Conservation (phyloP, 2,329 filamentous ascomycete genomes). For the Colletotrichum chrysophilum region DNA sequence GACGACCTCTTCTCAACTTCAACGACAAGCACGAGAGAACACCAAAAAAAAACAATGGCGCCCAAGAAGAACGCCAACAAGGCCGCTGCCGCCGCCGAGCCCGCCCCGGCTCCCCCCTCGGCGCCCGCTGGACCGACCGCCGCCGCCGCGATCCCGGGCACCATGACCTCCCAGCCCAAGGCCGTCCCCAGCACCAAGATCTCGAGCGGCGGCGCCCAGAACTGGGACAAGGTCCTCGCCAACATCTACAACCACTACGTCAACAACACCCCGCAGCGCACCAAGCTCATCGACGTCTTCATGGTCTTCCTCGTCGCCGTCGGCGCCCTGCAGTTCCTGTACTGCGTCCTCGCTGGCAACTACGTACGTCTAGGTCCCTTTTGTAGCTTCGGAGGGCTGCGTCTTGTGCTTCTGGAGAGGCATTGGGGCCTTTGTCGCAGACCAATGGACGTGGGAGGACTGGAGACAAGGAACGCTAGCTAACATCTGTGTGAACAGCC, state of each 20-base stretch:
- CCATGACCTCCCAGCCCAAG: slow-evolving; percentile 23
- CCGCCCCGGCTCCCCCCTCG: slow-evolving; percentile 24
- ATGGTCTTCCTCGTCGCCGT: slow-evolving; percentile 86
- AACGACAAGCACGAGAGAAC: not conserved
- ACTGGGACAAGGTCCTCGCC: slow-evolving; percentile 65
- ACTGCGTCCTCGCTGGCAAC: slow-evolving; percentile 91
- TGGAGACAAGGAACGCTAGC: slow-evolving; percentile 6
- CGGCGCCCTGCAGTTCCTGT: slow-evolving; percentile 89
- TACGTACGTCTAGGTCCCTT: slow-evolving; percentile 68
- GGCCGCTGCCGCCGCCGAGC: slow-evolving; percentile 14
- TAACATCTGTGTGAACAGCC: slow-evolving; percentile 63
- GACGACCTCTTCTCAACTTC: not conserved
- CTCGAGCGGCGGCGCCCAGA: slow-evolving; percentile 25
- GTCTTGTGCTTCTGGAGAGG: not conserved
- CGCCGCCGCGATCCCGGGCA: slow-evolving; percentile 19
- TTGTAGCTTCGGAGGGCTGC: not conserved
- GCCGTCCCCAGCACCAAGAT: slow-evolving; percentile 19
- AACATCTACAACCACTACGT: slow-evolving; percentile 82
- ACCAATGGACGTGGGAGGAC: too few species aligned
- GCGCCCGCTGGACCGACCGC: slow-evolving; percentile 20
- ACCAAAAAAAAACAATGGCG: slow-evolving; percentile 45
- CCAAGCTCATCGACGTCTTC: slow-evolving; percentile 90
- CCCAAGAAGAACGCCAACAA: slow-evolving; percentile 49
- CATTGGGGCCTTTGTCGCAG: not conserved
- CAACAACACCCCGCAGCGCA: slow-evolving; percentile 83